Evolutionary conservation across 306 rosid genomes (phyloP).

Genomic region (Corylus avellana): DNA sequence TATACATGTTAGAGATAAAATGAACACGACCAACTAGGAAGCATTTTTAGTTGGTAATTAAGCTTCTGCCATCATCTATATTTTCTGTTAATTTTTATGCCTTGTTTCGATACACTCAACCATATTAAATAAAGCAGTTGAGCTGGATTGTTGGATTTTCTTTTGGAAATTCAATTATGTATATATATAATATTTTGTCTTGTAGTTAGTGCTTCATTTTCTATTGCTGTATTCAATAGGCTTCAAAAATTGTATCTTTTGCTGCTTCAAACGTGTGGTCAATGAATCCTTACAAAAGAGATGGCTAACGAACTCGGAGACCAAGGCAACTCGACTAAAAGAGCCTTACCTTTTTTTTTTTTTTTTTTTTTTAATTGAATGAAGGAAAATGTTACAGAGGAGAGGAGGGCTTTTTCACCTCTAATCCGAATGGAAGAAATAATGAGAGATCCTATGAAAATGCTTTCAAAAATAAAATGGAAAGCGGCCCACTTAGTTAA

Average conservation of each 20-base stretch:
- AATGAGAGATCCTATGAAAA: too few species aligned
- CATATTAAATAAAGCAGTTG: neutral
- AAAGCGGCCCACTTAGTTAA: too few species aligned
- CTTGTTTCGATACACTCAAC: neutral
- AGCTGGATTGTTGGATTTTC: neutral
- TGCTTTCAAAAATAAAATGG: too few species aligned
- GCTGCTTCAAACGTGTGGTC: neutral
- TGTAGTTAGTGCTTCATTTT: neutral
- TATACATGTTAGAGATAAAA: neutral
- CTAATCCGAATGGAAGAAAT: too few species aligned
- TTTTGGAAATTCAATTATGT: neutral
- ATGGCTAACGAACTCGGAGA: neutral
- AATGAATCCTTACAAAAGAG: neutral
- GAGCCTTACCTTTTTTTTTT: too few species aligned
- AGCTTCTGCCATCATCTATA: neutral
- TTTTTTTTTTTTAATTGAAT: too few species aligned
- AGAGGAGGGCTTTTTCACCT: too few species aligned
- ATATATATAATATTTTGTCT: neutral
- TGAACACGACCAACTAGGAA: neutral
- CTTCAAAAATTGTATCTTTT: neutral
- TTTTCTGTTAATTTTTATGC: neutral
- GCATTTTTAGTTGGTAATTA: neutral
- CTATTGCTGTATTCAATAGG: neutral
- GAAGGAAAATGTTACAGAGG: too few species aligned
- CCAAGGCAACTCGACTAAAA: neutral